Evolutionary conservation across 2,329 filamentous ascomycete species (phyloP).

Genomic region (Pseudopyricularia cyperi): DNA sequence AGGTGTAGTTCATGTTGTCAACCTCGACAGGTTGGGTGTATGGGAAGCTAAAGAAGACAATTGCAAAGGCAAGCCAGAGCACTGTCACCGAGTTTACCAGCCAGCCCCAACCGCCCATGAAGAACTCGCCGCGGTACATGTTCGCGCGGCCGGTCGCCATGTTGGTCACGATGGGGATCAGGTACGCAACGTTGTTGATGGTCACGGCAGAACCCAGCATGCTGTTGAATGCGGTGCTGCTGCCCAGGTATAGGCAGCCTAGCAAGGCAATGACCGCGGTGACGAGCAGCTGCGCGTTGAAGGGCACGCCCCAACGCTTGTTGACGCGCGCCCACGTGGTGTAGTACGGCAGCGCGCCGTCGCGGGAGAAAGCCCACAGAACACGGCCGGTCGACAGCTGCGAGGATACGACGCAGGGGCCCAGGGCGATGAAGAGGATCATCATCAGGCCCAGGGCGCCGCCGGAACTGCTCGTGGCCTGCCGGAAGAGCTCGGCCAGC

Average conservation of each 20-base stretch:
- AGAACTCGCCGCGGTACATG: constrained; percentile 25
- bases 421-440: constrained; percentile 28
- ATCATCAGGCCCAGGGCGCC: constrained; percentile 27
- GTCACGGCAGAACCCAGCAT: constrained; percentile 22
- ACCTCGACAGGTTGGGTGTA: constrained; percentile 10
- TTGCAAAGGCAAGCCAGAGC: constrained; percentile 24
- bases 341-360: constrained; percentile 25
- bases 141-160: constrained; percentile 23
- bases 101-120: constrained; percentile 20
- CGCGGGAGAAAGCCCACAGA: constrained; percentile 15
- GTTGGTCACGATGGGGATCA: constrained; percentile 31
- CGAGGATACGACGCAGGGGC: constrained; percentile 23
- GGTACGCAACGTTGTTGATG: constrained; percentile 30
- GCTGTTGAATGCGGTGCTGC: constrained; percentile 28
- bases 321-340: constrained; percentile 22
- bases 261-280: constrained; percentile 21
- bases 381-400: constrained; percentile 20
- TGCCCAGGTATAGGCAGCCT: constrained; percentile 27
- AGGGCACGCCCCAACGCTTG: constrained; percentile 19
- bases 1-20: constrained; percentile 28
- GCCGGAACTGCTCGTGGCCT: constrained; percentile 24
- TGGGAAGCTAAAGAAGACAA: constrained; percentile 30
- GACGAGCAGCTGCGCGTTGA: constrained; percentile 22
- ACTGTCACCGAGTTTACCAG: constrained; percentile 22
- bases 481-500: constrained; percentile 30